A percentile compares a stretch with the other conserved stretches of the same genome.
These are phyloP conservation scores for Nakaseomyces nivariensis DNA, from an alignment of 1,139 yeast species.

Conservation along the genomic window DNA sequence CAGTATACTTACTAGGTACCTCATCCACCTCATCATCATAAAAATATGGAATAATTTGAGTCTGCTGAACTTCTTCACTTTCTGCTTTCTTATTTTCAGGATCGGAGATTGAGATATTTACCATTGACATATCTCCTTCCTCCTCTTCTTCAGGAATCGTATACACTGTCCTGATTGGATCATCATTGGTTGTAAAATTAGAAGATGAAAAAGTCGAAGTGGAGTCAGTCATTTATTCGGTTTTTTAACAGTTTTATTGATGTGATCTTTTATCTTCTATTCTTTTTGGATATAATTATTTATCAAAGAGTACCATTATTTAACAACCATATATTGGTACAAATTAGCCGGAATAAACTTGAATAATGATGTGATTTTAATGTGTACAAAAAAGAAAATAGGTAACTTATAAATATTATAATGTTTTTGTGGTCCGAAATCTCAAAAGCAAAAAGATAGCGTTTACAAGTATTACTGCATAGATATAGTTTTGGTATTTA, in stretches of 20 bases:
- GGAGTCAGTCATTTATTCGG: not conserved
- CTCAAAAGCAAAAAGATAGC: too few relatives aligned
- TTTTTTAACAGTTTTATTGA: not conserved
- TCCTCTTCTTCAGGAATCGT: not conserved
- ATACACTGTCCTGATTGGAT: not conserved
- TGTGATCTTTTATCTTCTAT: not conserved
- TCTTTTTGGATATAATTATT: not conserved
- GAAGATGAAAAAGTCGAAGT: not conserved
- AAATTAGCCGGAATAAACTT: too few relatives aligned
- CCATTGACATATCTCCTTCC: not conserved
- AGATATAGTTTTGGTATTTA: too few relatives aligned
- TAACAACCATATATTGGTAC: too few relatives aligned
- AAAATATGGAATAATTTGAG: not conserved
- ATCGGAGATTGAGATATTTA: not conserved
- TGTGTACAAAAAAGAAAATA: too few relatives aligned
- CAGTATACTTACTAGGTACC: slow-evolving; percentile 15
- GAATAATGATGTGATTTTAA: too few relatives aligned
- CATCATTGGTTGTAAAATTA: not conserved
- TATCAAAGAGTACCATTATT: too few relatives aligned
- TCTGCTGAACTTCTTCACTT: not conserved
- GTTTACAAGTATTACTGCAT: too few relatives aligned
- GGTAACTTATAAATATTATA: too few relatives aligned
- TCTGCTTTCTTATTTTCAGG: not conserved
- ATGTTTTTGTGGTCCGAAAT: too few relatives aligned
- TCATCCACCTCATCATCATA: not conserved